Percentiles rank a stretch among this genome's conserved stretches.
Evolutionary conservation across 2,329 filamentous ascomycete genomes (phyloP).

Genomic region (Fusarium sp.): DNA sequence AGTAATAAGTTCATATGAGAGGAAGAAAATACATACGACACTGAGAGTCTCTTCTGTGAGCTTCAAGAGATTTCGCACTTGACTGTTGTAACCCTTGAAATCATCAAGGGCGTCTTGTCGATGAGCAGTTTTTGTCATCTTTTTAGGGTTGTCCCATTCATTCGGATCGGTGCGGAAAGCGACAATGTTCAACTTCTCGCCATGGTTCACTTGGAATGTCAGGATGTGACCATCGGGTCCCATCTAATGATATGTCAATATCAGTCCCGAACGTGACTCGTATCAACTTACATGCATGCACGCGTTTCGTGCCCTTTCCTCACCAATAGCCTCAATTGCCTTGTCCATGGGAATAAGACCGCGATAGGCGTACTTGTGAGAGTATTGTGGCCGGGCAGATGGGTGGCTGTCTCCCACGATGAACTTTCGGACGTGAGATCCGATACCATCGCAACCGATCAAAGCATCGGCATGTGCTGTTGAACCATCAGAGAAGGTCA

Average conservation of each 20-base stretch:
- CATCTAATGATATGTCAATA: conserved; percentile 26
- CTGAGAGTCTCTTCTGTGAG: conserved; percentile 45
- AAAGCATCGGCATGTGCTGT: conserved; percentile 55
- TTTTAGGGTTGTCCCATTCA: conserved; percentile 45
- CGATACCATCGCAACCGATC: conserved; percentile 74
- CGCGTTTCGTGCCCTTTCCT: conserved; percentile 47
- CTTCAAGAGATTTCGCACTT: conserved; percentile 47
- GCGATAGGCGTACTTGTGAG: conserved; percentile 69
- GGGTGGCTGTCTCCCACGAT: conserved; percentile 57
- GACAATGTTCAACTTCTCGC: conserved; percentile 66
- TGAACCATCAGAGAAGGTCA: conserved; percentile 56
- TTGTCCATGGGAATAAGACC: conserved; percentile 59
- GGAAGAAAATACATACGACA: conserved; percentile 20
- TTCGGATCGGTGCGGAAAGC: conserved; percentile 53
- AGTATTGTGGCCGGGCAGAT: conserved; percentile 57
- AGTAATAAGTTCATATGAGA: not conserved
- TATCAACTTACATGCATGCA: conserved; percentile 41
- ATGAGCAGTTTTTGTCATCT: conserved; percentile 39
- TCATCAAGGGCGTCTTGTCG: conserved; percentile 50
- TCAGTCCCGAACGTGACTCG: fast-evolving
- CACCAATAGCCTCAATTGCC: conserved; percentile 61
- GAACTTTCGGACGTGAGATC: conserved; percentile 62
- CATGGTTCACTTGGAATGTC: conserved; percentile 67
- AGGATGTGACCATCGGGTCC: conserved; percentile 66
- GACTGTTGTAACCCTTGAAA: conserved; percentile 50